A percentile compares a stretch with the other conserved stretches of the same genome.
phyloP scores from a whole-genome alignment of 2,329 filamentous ascomycete genomes.

The Diaporthe nobilis region DNA sequence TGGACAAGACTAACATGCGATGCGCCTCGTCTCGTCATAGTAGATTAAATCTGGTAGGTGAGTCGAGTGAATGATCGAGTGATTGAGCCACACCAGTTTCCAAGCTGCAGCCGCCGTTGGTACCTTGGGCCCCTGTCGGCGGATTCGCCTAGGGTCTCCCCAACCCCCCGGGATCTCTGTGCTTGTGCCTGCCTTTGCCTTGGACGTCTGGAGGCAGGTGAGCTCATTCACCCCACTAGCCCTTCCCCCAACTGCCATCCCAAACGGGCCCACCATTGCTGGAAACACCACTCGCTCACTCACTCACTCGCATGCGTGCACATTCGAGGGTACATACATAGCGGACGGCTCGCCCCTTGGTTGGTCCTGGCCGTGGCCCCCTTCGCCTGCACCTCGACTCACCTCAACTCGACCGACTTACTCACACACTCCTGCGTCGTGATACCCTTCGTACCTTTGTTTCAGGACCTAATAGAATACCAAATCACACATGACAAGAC shows the following conservation, averaged over 20 bases:
- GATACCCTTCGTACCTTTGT: not conserved
- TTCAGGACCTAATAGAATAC: not conserved
- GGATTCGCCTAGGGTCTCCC: constrained; percentile 22
- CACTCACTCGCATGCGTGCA: not conserved
- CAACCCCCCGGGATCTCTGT: constrained; percentile 18
- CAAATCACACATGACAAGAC: no score
- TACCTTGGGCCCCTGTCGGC: constrained; percentile 3
- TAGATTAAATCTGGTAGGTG: not conserved
- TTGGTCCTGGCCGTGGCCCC: not conserved
- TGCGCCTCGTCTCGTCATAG: not conserved
- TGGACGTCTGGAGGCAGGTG: not conserved
- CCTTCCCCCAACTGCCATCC: constrained; percentile 3
- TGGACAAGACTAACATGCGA: not conserved
- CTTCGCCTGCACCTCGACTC: not conserved
- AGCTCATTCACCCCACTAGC: not conserved
- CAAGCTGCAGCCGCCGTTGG: constrained; percentile 5
- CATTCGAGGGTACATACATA: constrained; percentile 7
- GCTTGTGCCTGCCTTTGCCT: not conserved
- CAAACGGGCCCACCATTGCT: constrained; percentile 1
- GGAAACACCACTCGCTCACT: constrained; percentile 1
- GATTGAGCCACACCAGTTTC: not conserved
- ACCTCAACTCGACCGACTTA: not conserved
- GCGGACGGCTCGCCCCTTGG: constrained; percentile 5
- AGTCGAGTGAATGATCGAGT: not conserved
- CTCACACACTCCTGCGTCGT: not conserved